Evolutionary conservation across 129 eudicot species (phyloP), one percentile per base, ranked within the genome.

Genomic region (Lonicera japonica): DNA sequence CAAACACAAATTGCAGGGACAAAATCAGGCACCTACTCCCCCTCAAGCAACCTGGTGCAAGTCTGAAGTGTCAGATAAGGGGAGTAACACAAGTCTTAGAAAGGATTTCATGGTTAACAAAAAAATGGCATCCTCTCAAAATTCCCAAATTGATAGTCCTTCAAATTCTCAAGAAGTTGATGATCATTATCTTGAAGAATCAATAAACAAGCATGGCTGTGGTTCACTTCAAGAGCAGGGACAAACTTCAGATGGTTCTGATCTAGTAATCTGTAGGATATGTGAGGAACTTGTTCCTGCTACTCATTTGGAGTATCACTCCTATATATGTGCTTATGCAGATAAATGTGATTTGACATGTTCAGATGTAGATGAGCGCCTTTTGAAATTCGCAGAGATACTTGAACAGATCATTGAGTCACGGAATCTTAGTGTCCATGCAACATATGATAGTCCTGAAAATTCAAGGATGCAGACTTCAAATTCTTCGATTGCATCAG

Each of bases 271-370:
- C 21, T 89, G 97, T 79, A 68, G 97, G 78, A 89, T 89, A 75
- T 89, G 97, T 63, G 97, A 89, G 76, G 95, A 89, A 78, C 61
- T 65, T 48, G 95, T 89, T 45, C 95, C 97, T 19, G 68, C 79
- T 70, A 51, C 72, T 21, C 95, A 85, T 36, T 73, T 89, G 75
- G 95, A 85, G 62, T 70, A 86, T 54, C 95, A 89, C 76, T 89
- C 97, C 23, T 89, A 85, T 71, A 82, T 89, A 68, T 89, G 97
- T 72, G 97, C 97, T 6, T 81, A 80, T 71, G 91, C 95, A 73
- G 97, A 89, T 61, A 89, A 85, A 65, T 85, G 95, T 71, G 97
- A 82, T 65, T 53, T 78, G 21, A 77, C 70, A 39, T 64, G 75
- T 80, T 43, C 61, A 52, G 87, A 82, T 80, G 76, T 89, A 61